Evolutionary conservation across 352 stramenopile species (phyloP).

Genomic region (Globisporangium nagaii): DNA sequence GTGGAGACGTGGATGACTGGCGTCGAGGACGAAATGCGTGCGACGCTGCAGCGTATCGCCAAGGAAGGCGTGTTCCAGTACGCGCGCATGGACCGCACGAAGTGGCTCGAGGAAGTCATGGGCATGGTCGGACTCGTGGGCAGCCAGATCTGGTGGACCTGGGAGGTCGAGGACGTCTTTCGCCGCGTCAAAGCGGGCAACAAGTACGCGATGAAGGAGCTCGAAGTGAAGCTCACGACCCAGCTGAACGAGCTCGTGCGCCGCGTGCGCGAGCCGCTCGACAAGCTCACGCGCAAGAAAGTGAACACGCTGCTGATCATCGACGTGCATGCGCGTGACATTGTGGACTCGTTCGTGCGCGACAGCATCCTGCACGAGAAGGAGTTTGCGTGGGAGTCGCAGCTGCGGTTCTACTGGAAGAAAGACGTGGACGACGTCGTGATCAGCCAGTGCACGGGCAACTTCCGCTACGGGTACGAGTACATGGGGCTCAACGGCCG

Average conservation of each 20-base stretch:
- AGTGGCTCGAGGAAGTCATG: conserved; percentile 87
- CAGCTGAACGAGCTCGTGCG: conserved; percentile 91
- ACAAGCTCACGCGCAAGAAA: conserved; percentile 87
- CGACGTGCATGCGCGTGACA: conserved; percentile 88
- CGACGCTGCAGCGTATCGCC: conserved; percentile 81
- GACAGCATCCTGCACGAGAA: conserved; percentile 89
- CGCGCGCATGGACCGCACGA: conserved; percentile 72
- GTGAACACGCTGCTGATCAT: conserved; percentile 91
- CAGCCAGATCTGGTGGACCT: conserved; percentile 94
- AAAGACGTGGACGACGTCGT: conserved; percentile 88
- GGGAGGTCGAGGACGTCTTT: conserved; percentile 93
- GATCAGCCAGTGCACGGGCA: conserved; percentile 89
- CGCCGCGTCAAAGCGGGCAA: conserved; percentile 82
- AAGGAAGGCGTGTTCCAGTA: conserved; percentile 94
- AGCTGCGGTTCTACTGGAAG: conserved; percentile 89
- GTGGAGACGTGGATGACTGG: conserved; percentile 93
- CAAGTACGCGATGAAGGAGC: conserved; percentile 93
- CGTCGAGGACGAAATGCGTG: conserved; percentile 89
- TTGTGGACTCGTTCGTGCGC: conserved; percentile 87
- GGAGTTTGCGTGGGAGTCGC: conserved; percentile 88
- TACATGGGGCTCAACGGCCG: conserved; percentile 91
- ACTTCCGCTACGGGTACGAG: conserved; percentile 92
- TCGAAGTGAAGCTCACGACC: conserved; percentile 84
- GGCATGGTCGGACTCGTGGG: conserved; percentile 91
- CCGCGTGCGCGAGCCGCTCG: conserved; percentile 85